Evolutionary conservation across 371 early-diverging fungal genomes (phyloP), one percentile per base, ranked within the genome.

Genomic region (Dichotomocladium elegans): DNA sequence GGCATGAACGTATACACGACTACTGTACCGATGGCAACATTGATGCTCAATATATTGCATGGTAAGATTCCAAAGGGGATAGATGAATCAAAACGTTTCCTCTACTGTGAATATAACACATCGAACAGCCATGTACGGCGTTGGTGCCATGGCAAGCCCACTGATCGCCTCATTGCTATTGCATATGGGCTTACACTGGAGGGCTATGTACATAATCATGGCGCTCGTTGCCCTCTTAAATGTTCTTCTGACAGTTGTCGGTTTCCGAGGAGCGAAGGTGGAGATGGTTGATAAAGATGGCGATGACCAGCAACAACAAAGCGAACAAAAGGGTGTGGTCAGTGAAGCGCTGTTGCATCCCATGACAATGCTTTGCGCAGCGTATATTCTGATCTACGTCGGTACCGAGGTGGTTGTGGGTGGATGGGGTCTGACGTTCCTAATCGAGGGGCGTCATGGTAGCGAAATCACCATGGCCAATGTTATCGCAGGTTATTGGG

Each of bases 401-500:
- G 70, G 70, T 11, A 57, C 60, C 1, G 70, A 69, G 29, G 58
- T 63, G 12, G 58, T 53, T 24, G 30, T 69, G 17, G 70, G 70
- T 25, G 66, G 63, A 19, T 69, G 70, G 70, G 61, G 63, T 17
- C 58, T 57, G 22, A 65, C 63, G 2, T 69, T 47, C 24, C 41
- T 69, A 11, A 54, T 51, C 1, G 55, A 57, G 28, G 63, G 56
- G 19, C 60, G 65, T 7, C 40, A 57, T 17, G 70, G 63, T 28
- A 53, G 65, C 30, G 27, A 26, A 3, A 47, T 57, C 22, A 44
- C 42, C 1, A 65, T 69, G 61, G 57, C 53, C 22, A 57, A 57
- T 27, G 66, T 65, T 2, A 55, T 60, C 35, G 59, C 70, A 17
- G 70, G 70, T 22, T 69, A 69, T 44, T 69, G 70, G 70, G 65